These are phyloP conservation scores for Plasmopara viticola DNA, from an alignment of 352 stramenopile species.

Conservation along the genomic window DNA sequence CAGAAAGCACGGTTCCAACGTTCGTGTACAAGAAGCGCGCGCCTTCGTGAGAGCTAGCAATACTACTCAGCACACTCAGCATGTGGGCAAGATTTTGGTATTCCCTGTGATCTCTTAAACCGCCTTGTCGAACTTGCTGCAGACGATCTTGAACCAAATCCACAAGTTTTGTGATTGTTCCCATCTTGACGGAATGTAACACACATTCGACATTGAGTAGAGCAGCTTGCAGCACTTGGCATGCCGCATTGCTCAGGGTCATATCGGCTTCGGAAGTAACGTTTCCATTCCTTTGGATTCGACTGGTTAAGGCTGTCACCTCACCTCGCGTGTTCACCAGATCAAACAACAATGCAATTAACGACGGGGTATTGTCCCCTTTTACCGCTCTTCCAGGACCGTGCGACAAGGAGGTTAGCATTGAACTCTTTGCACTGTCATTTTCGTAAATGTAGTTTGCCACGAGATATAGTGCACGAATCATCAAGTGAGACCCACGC, in stretches of 20 bases:
- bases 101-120: slow-evolving; percentile 27
- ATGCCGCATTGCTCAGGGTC: slow-evolving; percentile 27
- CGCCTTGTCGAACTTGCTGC: slow-evolving; percentile 27
- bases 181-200: slow-evolving; percentile 34
- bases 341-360: slow-evolving; percentile 20
- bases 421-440: slow-evolving; percentile 30
- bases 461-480: slow-evolving; percentile 38
- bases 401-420: slow-evolving; percentile 15
- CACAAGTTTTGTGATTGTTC: slow-evolving; percentile 34
- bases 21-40: slow-evolving; percentile 30
- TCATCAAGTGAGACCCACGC: slow-evolving; percentile 34
- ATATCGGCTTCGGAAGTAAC: slow-evolving; percentile 12
- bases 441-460: slow-evolving; percentile 44
- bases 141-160: slow-evolving; percentile 33
- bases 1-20: slow-evolving; percentile 23
- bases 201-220: slow-evolving; percentile 52
- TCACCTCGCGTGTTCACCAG: slow-evolving; percentile 19
- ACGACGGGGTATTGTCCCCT: slow-evolving; percentile 9
- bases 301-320: slow-evolving; percentile 2
- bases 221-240: slow-evolving; percentile 35
- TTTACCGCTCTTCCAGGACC: slow-evolving; percentile 3
- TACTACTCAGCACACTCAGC: slow-evolving; percentile 34
- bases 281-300: background rate
- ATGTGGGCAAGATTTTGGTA: slow-evolving; percentile 34
- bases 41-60: slow-evolving; percentile 43